Evolutionary conservation across 2,329 filamentous ascomycete genomes (phyloP), one percentile per base, ranked within the genome.

Genomic region (Cladorrhinum sp.): DNA sequence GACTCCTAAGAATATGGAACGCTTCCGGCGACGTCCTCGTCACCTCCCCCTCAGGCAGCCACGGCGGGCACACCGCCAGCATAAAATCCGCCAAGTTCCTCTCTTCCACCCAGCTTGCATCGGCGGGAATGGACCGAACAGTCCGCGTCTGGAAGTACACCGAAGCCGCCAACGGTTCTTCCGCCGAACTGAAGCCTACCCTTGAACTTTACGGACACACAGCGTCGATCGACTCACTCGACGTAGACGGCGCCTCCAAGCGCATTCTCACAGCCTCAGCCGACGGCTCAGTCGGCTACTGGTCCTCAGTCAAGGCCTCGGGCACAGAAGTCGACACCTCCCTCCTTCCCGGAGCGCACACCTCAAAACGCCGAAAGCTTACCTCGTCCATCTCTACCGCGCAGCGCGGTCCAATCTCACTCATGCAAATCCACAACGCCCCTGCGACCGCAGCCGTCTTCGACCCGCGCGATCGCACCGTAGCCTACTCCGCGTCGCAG

Each of bases 101-200:
- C 53, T 90, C 90, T 2, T 82, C 88, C 3, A 86, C 83, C 57
- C 88, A 92, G 74, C 80, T 98, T 69, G 93, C 87, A 3, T 96
- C 93, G 1, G 87, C 90, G 1, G 89, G 92, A 14, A 80, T 96
- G 65, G 95, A 98, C 76, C 85, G 91, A 63, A 93, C 91, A 2
- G 83, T 99, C 46, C 85, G 93, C 50, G 77, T 98, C 66, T 99
- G 94, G 93, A 92, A 93, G 73, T 96, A 96, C 76, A 79, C 81
- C 50, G 90, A 95, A 69, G 77, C 80, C 9, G 79, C 82, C 14
- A 83, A 85, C 70, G 79, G 83, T 26, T 81, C 86, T 65, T 80
- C 85, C 1, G 83, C 81, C 62, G 79, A 80, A 9, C 80, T 96
- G 56, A 88, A 86, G 64, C 88, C 90, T 1, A 86, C 85, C 58